Conservation (phyloP, 1,284 basidiomycete species). For the Vanrija humicola region DNA sequence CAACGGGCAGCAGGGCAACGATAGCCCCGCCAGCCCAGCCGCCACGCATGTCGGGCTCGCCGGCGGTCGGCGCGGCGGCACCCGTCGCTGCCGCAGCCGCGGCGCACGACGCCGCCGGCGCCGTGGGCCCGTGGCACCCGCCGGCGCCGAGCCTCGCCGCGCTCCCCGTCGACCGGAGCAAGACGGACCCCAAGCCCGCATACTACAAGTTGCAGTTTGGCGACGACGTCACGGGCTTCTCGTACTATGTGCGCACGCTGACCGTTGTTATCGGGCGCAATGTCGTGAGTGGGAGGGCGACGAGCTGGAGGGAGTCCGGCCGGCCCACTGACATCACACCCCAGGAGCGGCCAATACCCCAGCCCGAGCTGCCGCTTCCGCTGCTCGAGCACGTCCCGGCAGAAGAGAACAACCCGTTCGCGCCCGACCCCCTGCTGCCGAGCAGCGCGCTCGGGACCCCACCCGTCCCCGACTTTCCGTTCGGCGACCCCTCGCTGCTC, state of each 20-base stretch:
- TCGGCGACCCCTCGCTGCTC: too few species aligned
- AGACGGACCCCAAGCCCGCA: constrained; percentile 48
- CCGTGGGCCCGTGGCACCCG: constrained; percentile 30
- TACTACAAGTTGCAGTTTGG: constrained; percentile 51
- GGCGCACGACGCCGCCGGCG: background rate
- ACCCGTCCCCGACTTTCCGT: constrained; percentile 16
- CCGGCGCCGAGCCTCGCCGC: constrained; percentile 42
- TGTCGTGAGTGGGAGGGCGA: constrained; percentile 25
- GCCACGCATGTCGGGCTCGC: constrained; percentile 5
- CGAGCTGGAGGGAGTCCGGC: too few species aligned
- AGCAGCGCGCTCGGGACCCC: constrained; percentile 10
- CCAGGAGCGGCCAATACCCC: too few species aligned
- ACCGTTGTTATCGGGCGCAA: constrained; percentile 48
- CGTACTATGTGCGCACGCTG: constrained; percentile 48
- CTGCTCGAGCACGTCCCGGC: too few species aligned
- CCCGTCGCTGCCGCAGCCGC: background rate
- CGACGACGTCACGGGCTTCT: constrained; percentile 47
- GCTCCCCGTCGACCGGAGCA: constrained; percentile 45
- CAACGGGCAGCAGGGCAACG: background rate
- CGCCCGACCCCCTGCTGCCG: background rate
- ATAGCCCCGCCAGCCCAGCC: background rate
- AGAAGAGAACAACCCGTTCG: too few species aligned
- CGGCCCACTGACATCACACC: too few species aligned
- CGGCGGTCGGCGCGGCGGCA: background rate
- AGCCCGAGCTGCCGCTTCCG: too few species aligned